Evolutionary conservation across 2,329 filamentous ascomycete species (phyloP).

Genomic region (Stachybotrys elegans): DNA sequence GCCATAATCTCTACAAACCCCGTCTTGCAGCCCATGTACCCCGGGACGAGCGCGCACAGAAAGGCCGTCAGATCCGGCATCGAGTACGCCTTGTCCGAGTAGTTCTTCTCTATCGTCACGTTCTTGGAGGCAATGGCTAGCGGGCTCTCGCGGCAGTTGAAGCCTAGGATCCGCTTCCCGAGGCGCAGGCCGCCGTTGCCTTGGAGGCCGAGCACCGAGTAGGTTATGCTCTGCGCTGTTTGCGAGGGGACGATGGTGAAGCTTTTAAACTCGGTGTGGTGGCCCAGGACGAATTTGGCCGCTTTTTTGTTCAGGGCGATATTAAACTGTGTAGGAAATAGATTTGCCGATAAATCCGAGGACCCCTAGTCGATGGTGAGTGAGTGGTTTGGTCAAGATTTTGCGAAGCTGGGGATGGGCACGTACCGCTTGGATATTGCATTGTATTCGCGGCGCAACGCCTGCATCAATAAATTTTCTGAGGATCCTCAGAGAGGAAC

Average conservation of each 20-base stretch:
- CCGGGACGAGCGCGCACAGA: slow-evolving; percentile 10
- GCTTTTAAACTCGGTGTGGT: slow-evolving; percentile 10
- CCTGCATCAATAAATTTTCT: slow-evolving; percentile 12
- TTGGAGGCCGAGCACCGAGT: slow-evolving; percentile 11
- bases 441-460: slow-evolving; percentile 12
- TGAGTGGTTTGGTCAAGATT: background rate
- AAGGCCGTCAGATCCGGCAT: slow-evolving; percentile 17
- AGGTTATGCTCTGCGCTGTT: slow-evolving; percentile 16
- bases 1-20: slow-evolving; percentile 8
- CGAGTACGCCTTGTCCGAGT: slow-evolving; percentile 9
- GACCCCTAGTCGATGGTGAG: slow-evolving; percentile 11
- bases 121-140: slow-evolving; percentile 12
- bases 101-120: slow-evolving; percentile 12
- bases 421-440: slow-evolving; percentile 15
- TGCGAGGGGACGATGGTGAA: slow-evolving; percentile 18
- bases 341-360: slow-evolving; percentile 14
- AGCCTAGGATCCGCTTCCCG: slow-evolving; percentile 15
- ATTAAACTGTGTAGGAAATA: slow-evolving; percentile 18
- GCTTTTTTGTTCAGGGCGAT: slow-evolving; percentile 14
- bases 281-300: slow-evolving; percentile 11
- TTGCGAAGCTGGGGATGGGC: background rate
- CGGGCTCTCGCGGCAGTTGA: slow-evolving; percentile 17
- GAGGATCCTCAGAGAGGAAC: slow-evolving; percentile 15
- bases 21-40: slow-evolving; percentile 3
- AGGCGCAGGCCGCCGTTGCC: slow-evolving; percentile 10